These are phyloP conservation scores for Suillus decipiens DNA, from an alignment of 768 basidiomycete genomes.

Conservation along the genomic window DNA sequence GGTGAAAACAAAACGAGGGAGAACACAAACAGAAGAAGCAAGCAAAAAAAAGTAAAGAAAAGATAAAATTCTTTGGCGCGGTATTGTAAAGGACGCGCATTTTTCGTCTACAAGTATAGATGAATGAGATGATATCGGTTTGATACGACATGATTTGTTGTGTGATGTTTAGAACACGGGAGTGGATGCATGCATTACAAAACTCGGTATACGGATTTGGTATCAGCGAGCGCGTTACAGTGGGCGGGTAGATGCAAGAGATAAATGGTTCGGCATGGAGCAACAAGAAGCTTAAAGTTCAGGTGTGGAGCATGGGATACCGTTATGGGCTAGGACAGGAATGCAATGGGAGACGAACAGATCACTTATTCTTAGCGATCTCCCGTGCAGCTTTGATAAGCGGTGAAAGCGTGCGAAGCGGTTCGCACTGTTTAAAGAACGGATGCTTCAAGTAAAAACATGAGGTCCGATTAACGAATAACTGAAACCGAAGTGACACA, in stretches of 20 bases:
- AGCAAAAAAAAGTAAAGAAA: neutral
- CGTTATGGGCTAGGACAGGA: neutral
- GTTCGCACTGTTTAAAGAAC: slow-evolving; percentile 88
- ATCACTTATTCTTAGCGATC: slow-evolving; percentile 63
- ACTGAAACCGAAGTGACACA: slow-evolving; percentile 33
- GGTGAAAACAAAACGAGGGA: neutral
- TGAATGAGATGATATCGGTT: neutral
- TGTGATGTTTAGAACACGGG: neutral
- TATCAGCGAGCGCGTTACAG: slow-evolving; percentile 5
- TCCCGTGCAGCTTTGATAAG: slow-evolving; percentile 92
- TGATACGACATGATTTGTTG: slow-evolving; percentile 5
- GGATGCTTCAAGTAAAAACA: slow-evolving; percentile 55
- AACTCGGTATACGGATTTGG: slow-evolving; percentile 11
- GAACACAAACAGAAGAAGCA: neutral
- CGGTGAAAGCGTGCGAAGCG: slow-evolving; percentile 81
- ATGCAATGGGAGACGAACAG: neutral
- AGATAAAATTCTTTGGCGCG: neutral
- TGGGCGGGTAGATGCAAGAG: slow-evolving; percentile 21
- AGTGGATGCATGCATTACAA: slow-evolving; percentile 11
- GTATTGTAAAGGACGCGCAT: neutral
- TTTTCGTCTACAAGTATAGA: slow-evolving; percentile 9
- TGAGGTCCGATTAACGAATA: slow-evolving; percentile 10
- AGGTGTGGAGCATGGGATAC: neutral
- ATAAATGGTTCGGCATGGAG: slow-evolving; percentile 21
- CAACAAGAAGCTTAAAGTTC: slow-evolving; percentile 8